A percentile compares a stretch with the other conserved stretches of the same genome.
Conservation (phyloP, 1,139 yeast species). For the Diutina neorugosa region DNA sequence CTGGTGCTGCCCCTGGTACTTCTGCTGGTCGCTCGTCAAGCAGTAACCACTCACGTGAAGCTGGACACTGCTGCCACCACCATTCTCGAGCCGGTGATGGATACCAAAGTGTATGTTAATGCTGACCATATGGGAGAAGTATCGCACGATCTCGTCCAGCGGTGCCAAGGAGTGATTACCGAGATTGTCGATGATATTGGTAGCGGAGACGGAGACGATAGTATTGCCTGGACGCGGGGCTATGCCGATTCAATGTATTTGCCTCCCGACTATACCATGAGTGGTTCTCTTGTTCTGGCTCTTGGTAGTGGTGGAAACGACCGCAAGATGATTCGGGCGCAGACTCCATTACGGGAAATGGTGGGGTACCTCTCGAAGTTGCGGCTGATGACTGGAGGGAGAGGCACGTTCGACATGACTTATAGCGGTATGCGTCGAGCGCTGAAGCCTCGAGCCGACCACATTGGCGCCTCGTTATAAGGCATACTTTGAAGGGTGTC, state of each 20-base stretch:
- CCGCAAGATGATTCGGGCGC: conserved; percentile 54
- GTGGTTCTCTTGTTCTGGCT: no score
- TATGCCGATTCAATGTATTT: conserved; percentile 41
- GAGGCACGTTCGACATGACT: conserved; percentile 75
- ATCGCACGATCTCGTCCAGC: conserved; percentile 58
- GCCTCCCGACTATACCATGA: conserved; percentile 47
- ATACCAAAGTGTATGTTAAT: conserved; percentile 52
- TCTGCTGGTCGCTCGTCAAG: conserved; percentile 21
- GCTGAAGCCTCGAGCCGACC: conserved; percentile 6
- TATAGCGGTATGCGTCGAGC: conserved; percentile 63
- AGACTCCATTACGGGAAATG: conserved; percentile 82
- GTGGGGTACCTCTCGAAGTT: conserved; percentile 72
- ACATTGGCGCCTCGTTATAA: neutral
- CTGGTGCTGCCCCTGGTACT: conserved; percentile 13
- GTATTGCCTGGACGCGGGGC: conserved; percentile 31
- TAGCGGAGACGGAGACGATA: conserved; percentile 25
- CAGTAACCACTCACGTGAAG: conserved; percentile 14
- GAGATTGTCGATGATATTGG: conserved; percentile 55
- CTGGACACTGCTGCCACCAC: conserved; percentile 22
- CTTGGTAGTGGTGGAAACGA: neutral
- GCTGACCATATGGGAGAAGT: conserved; percentile 75
- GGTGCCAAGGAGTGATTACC: conserved; percentile 60
- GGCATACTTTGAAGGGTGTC: neutral
- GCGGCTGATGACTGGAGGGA: conserved; percentile 80
- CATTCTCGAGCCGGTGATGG: conserved; percentile 81